Evolutionary conservation across 257 asterid species (phyloP).

Genomic region (Solanum sejunctum): DNA sequence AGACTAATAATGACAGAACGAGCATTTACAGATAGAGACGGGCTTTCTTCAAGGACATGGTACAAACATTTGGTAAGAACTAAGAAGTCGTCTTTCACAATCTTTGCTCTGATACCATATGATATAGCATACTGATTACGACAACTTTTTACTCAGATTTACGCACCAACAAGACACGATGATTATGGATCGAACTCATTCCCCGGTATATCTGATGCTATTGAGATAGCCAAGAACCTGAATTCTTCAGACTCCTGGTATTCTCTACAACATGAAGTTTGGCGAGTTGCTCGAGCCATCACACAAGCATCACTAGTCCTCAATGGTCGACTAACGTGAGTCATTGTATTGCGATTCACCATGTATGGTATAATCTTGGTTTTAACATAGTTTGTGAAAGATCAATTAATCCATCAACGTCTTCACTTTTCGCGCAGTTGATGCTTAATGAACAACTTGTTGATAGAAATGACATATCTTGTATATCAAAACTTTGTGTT

Average conservation of each 20-base stretch:
- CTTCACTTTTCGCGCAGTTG: no score
- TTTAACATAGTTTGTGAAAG: neutral
- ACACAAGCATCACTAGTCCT: constrained; percentile 72
- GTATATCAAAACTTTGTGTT: no score
- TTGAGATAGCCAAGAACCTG: constrained; percentile 37
- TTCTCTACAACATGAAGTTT: constrained; percentile 64
- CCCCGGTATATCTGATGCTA: constrained; percentile 62
- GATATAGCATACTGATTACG: neutral
- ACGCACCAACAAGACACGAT: constrained; percentile 60
- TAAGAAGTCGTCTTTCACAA: constrained; percentile 22
- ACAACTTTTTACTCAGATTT: constrained; percentile 36
- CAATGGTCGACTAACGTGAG: constrained; percentile 40
- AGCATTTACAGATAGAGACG: constrained; percentile 63
- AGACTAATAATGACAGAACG: constrained; percentile 81
- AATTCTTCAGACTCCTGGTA: constrained; percentile 41
- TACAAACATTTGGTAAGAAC: constrained; percentile 78
- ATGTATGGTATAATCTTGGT: neutral
- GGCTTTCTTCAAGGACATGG: constrained; percentile 65
- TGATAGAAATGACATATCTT: no score
- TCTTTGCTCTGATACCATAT: neutral
- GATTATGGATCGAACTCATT: constrained; percentile 62
- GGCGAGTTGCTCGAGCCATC: constrained; percentile 80
- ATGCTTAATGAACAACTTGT: no score
- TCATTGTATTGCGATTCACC: neutral
- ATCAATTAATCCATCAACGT: neutral